Evolutionary conservation across 78 protist species (phyloP), one percentile per base, ranked within the genome.

Genomic region (Dictyostelium purpureum): DNA sequence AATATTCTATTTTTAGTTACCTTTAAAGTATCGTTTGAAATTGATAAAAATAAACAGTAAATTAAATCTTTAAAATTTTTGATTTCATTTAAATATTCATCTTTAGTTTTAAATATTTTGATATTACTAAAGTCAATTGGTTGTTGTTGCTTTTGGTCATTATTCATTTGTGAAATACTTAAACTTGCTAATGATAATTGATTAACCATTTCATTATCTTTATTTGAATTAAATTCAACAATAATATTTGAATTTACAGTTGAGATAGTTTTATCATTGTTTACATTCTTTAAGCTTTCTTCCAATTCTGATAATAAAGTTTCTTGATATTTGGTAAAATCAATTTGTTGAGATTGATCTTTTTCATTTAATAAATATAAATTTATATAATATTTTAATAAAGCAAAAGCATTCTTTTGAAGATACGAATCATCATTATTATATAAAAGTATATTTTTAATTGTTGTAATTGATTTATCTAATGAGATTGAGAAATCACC

Each of bases 31-130:
- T 52, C 57, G 57, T 35, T 77, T 37, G 71, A 33, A 40, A 35
- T 42, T 24, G 90, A 26, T 37, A 83, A 26, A 31, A 56, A 83
- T 52, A 67, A 71, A 56, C 74, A 35, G 28, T 54, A 24, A 21
- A 71, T 3, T n/a, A 71, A 54, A 38, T 24, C 35, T 57, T 71
- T 83, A 33, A 83, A 61, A 5, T 33, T 40, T 40, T 49, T 49
- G 11, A 54, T 40, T 33, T 83, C 80, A 38, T 54, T 49, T 33
- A 40, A n/a, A 35, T 70, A 71, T 4, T 83, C 90, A 21, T 69
- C 79, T 19, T 14, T 52, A 4, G 47, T 33, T 49, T 71, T 65
- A 45, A 10, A 65, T n/a, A n/a, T n/a, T n/a, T n/a, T n/a, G n/a
- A n/a, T n/a, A n/a, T n/a, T n/a, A n/a, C n/a, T n/a, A n/a, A n/a